phyloP scores from a whole-genome alignment of 2,329 filamentous ascomycete species.

The Alternaria brassicae region DNA sequence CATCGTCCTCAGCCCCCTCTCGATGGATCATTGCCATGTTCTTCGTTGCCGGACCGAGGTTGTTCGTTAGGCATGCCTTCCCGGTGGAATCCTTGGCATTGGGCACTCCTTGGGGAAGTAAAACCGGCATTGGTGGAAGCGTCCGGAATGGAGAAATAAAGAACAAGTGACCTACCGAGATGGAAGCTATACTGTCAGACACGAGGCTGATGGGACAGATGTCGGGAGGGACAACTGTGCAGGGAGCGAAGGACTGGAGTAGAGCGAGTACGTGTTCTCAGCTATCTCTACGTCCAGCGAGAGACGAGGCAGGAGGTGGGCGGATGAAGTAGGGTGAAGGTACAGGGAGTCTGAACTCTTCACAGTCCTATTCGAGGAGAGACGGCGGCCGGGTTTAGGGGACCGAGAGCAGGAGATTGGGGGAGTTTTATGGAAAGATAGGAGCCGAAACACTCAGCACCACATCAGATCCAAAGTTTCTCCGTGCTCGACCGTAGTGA shows the following conservation, averaged over 20 bases:
- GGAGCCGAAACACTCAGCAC: slow-evolving; percentile 46
- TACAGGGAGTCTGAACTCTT: slow-evolving; percentile 43
- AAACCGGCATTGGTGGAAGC: slow-evolving; percentile 1
- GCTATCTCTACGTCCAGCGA: slow-evolving; percentile 43
- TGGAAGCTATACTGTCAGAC: slow-evolving; percentile 24
- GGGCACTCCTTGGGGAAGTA: neutral
- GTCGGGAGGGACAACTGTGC: slow-evolving; percentile 42
- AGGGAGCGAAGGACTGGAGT: slow-evolving; percentile 51
- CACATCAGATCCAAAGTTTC: slow-evolving; percentile 48
- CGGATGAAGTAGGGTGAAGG: slow-evolving; percentile 34
- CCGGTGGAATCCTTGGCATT: neutral
- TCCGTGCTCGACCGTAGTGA: slow-evolving; percentile 50
- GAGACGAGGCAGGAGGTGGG: slow-evolving; percentile 28
- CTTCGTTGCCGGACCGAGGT: neutral
- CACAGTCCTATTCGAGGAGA: slow-evolving; percentile 45
- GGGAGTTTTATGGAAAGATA: slow-evolving; percentile 47
- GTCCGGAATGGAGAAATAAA: slow-evolving; percentile 17
- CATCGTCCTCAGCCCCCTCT: neutral
- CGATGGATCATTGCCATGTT: neutral
- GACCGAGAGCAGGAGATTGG: slow-evolving; percentile 47
- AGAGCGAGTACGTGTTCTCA: slow-evolving; percentile 33
- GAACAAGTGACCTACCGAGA: slow-evolving; percentile 36
- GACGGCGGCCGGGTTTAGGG: slow-evolving; percentile 45
- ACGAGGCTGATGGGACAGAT: slow-evolving; percentile 39
- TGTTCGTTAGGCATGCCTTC: neutral